Base-by-base conservation (phyloP, 208 protist genomes). In the Herpetomonas tarakana region DNA sequence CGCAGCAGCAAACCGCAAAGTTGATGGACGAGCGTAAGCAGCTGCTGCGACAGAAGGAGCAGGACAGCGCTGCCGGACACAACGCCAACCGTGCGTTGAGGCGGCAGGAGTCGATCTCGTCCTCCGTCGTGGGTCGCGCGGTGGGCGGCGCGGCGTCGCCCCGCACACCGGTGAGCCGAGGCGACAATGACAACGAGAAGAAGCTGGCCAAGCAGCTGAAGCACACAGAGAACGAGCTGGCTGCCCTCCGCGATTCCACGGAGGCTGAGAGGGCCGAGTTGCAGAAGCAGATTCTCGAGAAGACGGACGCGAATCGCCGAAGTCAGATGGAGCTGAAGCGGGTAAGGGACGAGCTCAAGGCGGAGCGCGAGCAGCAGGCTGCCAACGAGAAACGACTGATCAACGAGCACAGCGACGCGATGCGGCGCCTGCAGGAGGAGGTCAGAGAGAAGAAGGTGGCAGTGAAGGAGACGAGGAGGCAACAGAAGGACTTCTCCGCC, bases 261-360 rank as follows among this genome's bases (percentile, higher is more conserved):
- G 35, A 41, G 6, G 35, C 35, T 18, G 35, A 41, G 35, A 6
- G 35, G 6, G 35, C 35, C 9, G 35, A 41, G 35, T 41, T 41
- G 35, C 35, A 41, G 35, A 41, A 41, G 35, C 35, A 41, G 35
- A 6, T 41, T 6, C 35, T 41, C 9, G 35, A 41, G 35, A 41
- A 41, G 35, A 61, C 24, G 16, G 56, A 68, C 24, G 62, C 62
- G n/a, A 60, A 39, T 38, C 68, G 68, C 26, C 30, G 39, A 27
- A 61, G 52, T 27, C 62, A 68, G 57, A 47, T 74, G 11, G 68
- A 74, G 12, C 53, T 68, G 29, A 60, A 65, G 52, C 53, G 49
- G 29, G 31, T 73, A 0, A 53, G 65, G 44, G 47, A 30, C 27
- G 66, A 74, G 38, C 49, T 78, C 39, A 73, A 74, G 60, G 12